Percentiles rank a stretch among this genome's conserved stretches.
These are phyloP conservation scores for Sapria himalayana DNA, from an alignment of 345 rosid genomes.

Conservation along the genomic window DNA sequence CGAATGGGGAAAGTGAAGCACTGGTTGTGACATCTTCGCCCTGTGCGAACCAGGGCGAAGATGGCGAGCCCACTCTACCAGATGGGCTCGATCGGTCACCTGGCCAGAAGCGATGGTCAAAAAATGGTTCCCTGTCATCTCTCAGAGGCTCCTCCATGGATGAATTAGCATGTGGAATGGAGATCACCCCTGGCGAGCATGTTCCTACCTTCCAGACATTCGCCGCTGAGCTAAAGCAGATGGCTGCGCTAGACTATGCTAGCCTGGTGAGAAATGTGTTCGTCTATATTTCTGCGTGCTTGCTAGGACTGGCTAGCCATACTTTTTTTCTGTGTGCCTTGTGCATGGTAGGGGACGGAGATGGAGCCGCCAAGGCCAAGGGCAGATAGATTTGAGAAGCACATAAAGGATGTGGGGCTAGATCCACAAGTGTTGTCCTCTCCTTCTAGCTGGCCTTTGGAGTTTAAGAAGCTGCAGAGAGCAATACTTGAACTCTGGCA, in stretches of 20 bases:
- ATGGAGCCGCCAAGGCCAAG: conserved; percentile 10
- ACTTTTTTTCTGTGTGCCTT: neutral
- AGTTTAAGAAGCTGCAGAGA: conserved; percentile 44
- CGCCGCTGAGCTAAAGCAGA: conserved; percentile 65
- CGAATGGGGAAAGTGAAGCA: conserved; percentile 21
- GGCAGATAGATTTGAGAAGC: conserved; percentile 18
- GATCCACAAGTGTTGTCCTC: conserved; percentile 25
- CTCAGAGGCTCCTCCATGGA: conserved; percentile 42
- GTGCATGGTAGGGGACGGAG: conserved; percentile 13
- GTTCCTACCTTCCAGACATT: conserved; percentile 57
- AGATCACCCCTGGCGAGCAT: conserved; percentile 37
- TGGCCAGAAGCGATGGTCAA: conserved; percentile 46
- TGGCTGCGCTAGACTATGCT: conserved; percentile 32
- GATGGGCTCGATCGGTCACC: conserved; percentile 35
- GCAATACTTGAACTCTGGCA: conserved; percentile 72
- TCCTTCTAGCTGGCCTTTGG: conserved; percentile 35
- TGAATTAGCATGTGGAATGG: conserved; percentile 19
- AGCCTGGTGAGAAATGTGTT: conserved; percentile 23
- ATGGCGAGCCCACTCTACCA: conserved; percentile 40
- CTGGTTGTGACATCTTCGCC: conserved; percentile 19
- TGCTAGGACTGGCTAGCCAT: neutral
- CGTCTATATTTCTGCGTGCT: neutral
- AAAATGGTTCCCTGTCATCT: conserved; percentile 69
- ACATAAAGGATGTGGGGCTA: conserved; percentile 32
- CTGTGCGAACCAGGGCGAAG: conserved; percentile 9